These are phyloP conservation scores for Mycena metata DNA, from an alignment of 768 basidiomycete species.

Conservation along the genomic window DNA sequence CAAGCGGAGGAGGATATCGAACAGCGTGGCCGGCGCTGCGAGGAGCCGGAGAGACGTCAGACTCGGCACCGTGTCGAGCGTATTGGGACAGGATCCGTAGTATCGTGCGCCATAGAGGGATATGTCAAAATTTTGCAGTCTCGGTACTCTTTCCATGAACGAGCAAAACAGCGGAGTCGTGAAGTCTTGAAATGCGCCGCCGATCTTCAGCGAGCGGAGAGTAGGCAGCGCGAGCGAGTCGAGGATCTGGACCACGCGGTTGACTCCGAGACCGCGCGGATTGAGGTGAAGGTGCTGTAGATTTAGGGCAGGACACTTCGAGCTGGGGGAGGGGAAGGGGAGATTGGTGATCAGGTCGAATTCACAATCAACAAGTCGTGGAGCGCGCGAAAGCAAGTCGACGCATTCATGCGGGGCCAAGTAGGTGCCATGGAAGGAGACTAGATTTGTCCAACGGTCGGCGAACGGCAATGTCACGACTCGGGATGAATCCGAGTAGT, in stretches of 20 bases:
- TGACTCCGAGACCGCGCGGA: no score
- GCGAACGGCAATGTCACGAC: background rate
- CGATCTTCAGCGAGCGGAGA: background rate
- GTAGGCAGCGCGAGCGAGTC: slow-evolving; percentile 1
- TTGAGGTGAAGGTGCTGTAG: background rate
- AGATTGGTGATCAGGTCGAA: background rate
- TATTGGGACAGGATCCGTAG: background rate
- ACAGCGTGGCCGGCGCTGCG: background rate
- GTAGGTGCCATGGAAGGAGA: background rate
- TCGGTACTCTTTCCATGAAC: background rate
- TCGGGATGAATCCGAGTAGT: background rate
- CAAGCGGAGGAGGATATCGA: background rate
- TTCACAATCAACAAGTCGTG: background rate
- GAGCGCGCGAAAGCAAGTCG: background rate
- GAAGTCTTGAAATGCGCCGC: background rate
- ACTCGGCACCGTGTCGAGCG: background rate
- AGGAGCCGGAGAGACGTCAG: background rate
- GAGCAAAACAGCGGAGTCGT: background rate
- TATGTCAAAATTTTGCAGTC: background rate
- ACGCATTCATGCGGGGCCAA: background rate
- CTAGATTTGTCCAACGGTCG: background rate
- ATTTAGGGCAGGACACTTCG: background rate
- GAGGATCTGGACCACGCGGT: background rate
- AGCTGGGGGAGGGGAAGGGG: background rate
- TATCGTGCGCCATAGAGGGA: no score